phyloP scores from a whole-genome alignment of 2,329 filamentous ascomycete genomes.

The Beauveria brongniartii region DNA sequence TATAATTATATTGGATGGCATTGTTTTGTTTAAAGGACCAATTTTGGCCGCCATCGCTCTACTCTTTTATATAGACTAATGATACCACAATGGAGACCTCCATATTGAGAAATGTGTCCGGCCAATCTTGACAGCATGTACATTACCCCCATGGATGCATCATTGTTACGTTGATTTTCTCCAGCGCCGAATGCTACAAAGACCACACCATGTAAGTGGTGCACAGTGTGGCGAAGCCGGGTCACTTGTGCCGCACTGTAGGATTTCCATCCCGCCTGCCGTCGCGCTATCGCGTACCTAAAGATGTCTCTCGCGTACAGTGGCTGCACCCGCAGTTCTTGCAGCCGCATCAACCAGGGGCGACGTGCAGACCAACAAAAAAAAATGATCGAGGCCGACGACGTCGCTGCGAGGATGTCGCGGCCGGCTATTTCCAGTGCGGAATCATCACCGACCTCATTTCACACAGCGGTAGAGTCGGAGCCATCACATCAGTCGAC shows the following conservation, averaged over 20 bases:
- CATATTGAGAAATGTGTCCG: too few relatives aligned
- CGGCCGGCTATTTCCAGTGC: slow-evolving; percentile 14
- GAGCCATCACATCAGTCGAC: slow-evolving; percentile 22
- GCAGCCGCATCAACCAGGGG: not conserved
- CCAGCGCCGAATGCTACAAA: too few relatives aligned
- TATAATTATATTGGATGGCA: not conserved
- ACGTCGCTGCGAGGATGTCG: not conserved
- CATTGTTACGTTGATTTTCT: too few relatives aligned
- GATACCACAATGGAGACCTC: not conserved
- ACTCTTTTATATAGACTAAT: not conserved
- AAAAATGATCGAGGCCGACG: not conserved
- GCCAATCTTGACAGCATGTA: too few relatives aligned
- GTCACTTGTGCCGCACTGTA: not conserved
- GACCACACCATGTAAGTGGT: not conserved
- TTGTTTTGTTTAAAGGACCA: not conserved
- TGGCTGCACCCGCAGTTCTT: not conserved
- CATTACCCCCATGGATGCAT: too few relatives aligned
- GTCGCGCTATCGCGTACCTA: not conserved
- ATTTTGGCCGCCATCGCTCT: not conserved
- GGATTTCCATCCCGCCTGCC: not conserved
- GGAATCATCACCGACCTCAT: slow-evolving; percentile 26
- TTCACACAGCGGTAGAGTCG: slow-evolving; percentile 27
- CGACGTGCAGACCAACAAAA: not conserved
- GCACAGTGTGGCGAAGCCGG: not conserved
- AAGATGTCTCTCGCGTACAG: not conserved